phyloP scores from a whole-genome alignment of 306 rosid species.

The Betula pendula region DNA sequence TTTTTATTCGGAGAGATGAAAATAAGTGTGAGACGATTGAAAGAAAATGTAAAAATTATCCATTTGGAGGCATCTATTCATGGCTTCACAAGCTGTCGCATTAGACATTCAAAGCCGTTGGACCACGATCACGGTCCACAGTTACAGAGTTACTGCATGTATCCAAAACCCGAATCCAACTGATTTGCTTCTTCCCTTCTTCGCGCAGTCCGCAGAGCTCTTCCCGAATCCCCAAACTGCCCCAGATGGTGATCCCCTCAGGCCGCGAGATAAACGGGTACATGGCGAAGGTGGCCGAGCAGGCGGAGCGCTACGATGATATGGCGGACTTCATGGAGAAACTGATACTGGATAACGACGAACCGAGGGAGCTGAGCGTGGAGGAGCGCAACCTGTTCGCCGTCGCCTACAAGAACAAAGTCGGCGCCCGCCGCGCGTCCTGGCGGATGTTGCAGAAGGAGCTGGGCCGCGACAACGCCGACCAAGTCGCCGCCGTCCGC shows the following conservation, averaged over 20 bases:
- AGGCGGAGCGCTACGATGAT: constrained; percentile 44
- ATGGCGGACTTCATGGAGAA: constrained; percentile 39
- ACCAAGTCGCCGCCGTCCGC: constrained; percentile 31
- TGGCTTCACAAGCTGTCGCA: too few species aligned
- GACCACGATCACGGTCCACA: not conserved
- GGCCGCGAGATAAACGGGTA: constrained; percentile 37
- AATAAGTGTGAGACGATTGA: too few species aligned
- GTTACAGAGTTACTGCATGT: too few species aligned
- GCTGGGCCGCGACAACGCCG: constrained; percentile 36
- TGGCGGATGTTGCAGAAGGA: constrained; percentile 53
- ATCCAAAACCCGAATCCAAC: too few species aligned
- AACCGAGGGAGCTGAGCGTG: constrained; percentile 28
- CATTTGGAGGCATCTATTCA: too few species aligned
- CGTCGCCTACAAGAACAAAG: constrained; percentile 43
- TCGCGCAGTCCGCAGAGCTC: too few species aligned
- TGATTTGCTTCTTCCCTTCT: too few species aligned
- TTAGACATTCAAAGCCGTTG: not conserved
- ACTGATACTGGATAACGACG: constrained; percentile 5
- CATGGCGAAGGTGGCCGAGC: constrained; percentile 40
- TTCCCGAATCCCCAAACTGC: not conserved
- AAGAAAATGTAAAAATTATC: too few species aligned
- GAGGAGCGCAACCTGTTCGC: constrained; percentile 47
- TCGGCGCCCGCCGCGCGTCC: constrained; percentile 44
- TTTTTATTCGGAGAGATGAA: too few species aligned
- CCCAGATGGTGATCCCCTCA: constrained; percentile 26